Evolutionary conservation across 768 basidiomycete species (phyloP).

Genomic region (Leccinum broughii): DNA sequence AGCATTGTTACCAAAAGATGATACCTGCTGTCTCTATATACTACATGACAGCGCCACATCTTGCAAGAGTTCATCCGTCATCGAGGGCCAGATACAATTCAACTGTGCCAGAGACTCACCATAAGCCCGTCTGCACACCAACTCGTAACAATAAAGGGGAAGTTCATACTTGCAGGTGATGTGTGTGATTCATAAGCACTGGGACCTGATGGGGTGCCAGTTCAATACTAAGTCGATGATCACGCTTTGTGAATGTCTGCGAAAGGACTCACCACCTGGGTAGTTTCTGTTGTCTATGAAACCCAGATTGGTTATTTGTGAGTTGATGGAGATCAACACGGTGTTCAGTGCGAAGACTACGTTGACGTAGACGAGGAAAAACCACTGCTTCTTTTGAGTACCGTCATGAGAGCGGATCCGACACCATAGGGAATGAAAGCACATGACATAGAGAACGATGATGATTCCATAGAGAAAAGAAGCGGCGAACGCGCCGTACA

Average conservation of each 20-base stretch:
- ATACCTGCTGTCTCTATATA: conserved; percentile 30
- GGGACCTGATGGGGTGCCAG: conserved; percentile 22
- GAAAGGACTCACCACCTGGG: conserved; percentile 26
- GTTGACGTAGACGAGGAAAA: conserved; percentile 32
- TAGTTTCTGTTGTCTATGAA: conserved; percentile 34
- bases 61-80: conserved; percentile 6
- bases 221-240: too few relatives aligned
- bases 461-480: conserved; percentile 29
- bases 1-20: conserved; percentile 16
- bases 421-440: conserved; percentile 29
- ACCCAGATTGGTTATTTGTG: conserved; percentile 28
- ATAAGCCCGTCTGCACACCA: conserved; percentile 33
- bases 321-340: conserved; percentile 24
- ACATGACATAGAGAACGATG: conserved; percentile 29
- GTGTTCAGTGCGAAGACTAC: conserved; percentile 32
- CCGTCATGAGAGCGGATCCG: conserved; percentile 17
- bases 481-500: conserved; percentile 32
- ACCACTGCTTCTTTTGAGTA: conserved; percentile 19
- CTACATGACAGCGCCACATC: conserved; percentile 36
- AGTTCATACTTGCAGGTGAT: conserved; percentile 26
- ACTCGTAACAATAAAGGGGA: conserved; percentile 30
- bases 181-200: conserved; percentile 25
- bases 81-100: not conserved
- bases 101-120: conserved; percentile 18
- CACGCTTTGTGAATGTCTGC: not conserved